phyloP scores from a whole-genome alignment of 2,329 filamentous ascomycete genomes.

The Penicillium hesseltinei region DNA sequence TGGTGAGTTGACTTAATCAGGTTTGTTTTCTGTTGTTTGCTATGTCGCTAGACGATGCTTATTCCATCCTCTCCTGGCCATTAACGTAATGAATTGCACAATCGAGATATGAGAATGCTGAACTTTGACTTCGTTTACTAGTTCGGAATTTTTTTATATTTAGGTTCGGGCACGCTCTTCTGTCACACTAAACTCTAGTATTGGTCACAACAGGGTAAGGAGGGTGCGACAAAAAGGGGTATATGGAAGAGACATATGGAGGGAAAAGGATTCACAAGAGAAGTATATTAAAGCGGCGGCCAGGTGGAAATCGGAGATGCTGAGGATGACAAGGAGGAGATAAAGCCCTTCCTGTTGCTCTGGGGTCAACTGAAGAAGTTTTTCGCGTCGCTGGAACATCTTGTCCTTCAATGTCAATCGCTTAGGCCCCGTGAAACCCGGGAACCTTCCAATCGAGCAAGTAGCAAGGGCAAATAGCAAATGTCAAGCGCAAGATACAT shows the following conservation, averaged over 20 bases:
- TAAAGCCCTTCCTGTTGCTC: background rate
- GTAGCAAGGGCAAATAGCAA: background rate
- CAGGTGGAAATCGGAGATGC: background rate
- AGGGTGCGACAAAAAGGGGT: background rate
- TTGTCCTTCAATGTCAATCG: background rate
- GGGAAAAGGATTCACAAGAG: background rate
- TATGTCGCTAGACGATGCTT: background rate
- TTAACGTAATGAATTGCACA: background rate
- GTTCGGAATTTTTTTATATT: no score
- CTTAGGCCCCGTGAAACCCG: background rate
- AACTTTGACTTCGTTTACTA: no score
- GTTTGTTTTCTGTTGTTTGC: background rate
- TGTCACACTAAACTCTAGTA: no score
- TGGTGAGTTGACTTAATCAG: background rate
- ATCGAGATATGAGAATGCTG: background rate
- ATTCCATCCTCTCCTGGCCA: background rate
- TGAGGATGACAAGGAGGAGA: background rate
- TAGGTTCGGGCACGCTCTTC: background rate
- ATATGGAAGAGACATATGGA: no score
- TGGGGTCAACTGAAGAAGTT: background rate
- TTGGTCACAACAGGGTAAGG: background rate
- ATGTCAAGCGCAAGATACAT: background rate
- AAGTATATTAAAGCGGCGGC: no score
- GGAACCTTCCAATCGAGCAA: background rate
- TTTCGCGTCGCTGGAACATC: background rate